phyloP scores from a whole-genome alignment of 139 green algal species.

The Nannochloris sp. region DNA sequence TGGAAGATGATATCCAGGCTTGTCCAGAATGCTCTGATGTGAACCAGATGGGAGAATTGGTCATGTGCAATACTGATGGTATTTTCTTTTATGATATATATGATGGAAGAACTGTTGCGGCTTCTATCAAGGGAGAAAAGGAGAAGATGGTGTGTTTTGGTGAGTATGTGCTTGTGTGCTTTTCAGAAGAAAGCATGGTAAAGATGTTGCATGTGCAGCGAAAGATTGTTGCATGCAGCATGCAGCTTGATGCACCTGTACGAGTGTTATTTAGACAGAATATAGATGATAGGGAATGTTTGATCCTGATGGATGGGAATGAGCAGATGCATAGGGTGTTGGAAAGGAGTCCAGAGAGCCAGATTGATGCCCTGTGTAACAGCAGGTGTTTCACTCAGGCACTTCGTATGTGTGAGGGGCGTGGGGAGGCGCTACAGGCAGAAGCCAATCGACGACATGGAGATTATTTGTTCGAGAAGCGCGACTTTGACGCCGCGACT shows the following conservation, averaged over 20 bases:
- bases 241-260: background rate
- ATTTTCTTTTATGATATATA: slow-evolving; percentile 65
- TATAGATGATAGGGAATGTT: slow-evolving; percentile 5
- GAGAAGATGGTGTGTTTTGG: slow-evolving; percentile 33
- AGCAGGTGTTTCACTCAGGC: slow-evolving; percentile 62
- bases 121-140: slow-evolving; percentile 32
- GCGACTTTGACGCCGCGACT: slow-evolving; percentile 89
- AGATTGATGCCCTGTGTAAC: slow-evolving; percentile 61
- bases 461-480: slow-evolving; percentile 79
- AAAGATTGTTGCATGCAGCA: slow-evolving; percentile 6
- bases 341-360: slow-evolving; percentile 32
- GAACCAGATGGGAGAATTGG: slow-evolving; percentile 23
- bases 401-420: slow-evolving; percentile 48
- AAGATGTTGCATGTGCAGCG: slow-evolving; percentile 5
- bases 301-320: slow-evolving; percentile 2
- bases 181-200: slow-evolving; percentile 5
- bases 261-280: background rate
- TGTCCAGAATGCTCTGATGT: slow-evolving; percentile 11
- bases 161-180: slow-evolving; percentile 51
- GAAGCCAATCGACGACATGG: slow-evolving; percentile 56
- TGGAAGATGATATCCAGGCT: slow-evolving; percentile 40
- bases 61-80: slow-evolving; percentile 51
- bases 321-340: slow-evolving; percentile 25
- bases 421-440: slow-evolving; percentile 27
- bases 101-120: slow-evolving; percentile 11